Conservation (phyloP, 73 alveolate species). For the Breviolum minutum region DNA sequence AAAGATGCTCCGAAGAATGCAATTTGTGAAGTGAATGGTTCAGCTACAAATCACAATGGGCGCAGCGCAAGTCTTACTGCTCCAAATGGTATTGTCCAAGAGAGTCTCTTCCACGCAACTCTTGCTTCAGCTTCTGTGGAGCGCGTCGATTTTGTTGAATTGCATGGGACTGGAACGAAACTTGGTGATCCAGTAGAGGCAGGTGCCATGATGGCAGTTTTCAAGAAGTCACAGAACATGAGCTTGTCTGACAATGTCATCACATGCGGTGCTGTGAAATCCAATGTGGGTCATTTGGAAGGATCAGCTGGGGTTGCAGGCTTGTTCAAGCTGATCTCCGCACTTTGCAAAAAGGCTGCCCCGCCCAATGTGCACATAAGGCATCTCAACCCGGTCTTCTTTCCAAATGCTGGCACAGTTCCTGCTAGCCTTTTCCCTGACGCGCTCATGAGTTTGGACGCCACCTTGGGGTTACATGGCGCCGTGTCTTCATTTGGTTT, state of each 20-base stretch:
- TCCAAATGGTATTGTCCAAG: slow-evolving; percentile 46
- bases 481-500: slow-evolving; percentile 70
- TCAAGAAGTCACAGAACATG: not conserved
- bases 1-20: not conserved
- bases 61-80: slow-evolving; percentile 62
- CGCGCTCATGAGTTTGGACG: not conserved
- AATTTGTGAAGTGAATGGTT: not conserved
- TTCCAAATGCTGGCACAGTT: not conserved
- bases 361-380: slow-evolving; percentile 54
- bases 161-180: slow-evolving; percentile 69
- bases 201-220: slow-evolving; percentile 1
- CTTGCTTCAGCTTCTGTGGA: not conserved
- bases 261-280: slow-evolving; percentile 31
- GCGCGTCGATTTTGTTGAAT: not conserved
- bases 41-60: slow-evolving; percentile 59
- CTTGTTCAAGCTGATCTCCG: slow-evolving; percentile 23
- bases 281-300: slow-evolving; percentile 63
- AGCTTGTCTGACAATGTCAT: not conserved
- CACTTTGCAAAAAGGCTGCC: not conserved
- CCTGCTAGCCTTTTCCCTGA: not conserved
- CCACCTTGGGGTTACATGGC: not conserved
- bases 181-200: slow-evolving; percentile 83
- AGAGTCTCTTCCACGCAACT: not conserved
- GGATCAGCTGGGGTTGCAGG: slow-evolving; percentile 82
- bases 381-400: slow-evolving; percentile 13